Evolutionary conservation across 139 green algal species (phyloP), one percentile per base, ranked within the genome.

Genomic region (Coelastrella sp.): DNA sequence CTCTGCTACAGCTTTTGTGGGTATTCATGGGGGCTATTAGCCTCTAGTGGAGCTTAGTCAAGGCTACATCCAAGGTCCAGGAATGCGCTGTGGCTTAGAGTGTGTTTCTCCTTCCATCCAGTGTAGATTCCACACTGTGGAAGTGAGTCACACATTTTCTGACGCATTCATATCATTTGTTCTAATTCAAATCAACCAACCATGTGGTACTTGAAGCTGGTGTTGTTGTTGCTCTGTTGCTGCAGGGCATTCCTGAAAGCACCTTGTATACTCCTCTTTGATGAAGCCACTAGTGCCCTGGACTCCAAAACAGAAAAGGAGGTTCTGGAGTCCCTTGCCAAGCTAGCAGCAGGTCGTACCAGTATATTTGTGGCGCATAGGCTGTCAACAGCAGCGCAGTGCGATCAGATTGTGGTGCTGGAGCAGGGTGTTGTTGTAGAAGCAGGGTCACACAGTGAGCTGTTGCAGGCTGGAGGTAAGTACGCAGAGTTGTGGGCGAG

Each of bases 311-410:
- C 97, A 10, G 95, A 98, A 89, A 87, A 90, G 49, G 82, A 96
- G 24, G 96, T 97, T 57, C 82, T 96, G 25, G 94, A 96, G 66
- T 82, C 93, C 7, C 85, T 96, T 7, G 73, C 87, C 14, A 83
- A 85, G 61, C 93, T 99, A 59, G 93, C 96, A 24, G 78, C 85
- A 65, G 96, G 96, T 1, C 94, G 98, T n/a, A 99, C 98, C 10
- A 96, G 94, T 72, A 91, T 99, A 17, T 96, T 99, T 83, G 96
- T 99, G 9, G 98, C 98, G 6, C 98, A 99, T 93, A 95, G 98
- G 7, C 95, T 99, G 19, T 97, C 94, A 78, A 99, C 98, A 92
- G 89, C 96, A 19, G 96, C 96, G 1, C 93, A 96, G 92, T 98
- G 96, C 70, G 96, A 99, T 89, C 92, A 97, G 60, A 98, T 99